Percentiles rank a stretch among this genome's conserved stretches.
phyloP scores from a whole-genome alignment of 352 stramenopile genomes.

The Pythium utonaiense region DNA sequence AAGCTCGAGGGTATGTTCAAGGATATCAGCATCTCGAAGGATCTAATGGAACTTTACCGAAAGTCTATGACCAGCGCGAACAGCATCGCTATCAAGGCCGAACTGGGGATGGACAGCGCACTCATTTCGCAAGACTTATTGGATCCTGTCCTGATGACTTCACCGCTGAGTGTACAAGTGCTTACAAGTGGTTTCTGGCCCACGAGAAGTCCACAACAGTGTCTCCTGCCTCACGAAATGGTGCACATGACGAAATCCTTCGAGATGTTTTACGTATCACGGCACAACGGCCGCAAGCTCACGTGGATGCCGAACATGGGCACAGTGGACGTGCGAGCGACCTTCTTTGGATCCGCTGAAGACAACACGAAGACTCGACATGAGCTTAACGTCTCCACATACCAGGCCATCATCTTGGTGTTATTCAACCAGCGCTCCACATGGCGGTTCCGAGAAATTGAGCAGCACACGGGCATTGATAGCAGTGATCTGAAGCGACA shows the following conservation, averaged over 20 bases:
- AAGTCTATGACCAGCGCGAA: slow-evolving; percentile 35
- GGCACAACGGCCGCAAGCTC: slow-evolving; percentile 87
- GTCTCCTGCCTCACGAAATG: slow-evolving; percentile 74
- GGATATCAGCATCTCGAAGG: slow-evolving; percentile 96
- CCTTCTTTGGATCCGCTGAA: slow-evolving; percentile 79
- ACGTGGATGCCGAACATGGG: slow-evolving; percentile 90
- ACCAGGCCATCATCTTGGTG: slow-evolving; percentile 83
- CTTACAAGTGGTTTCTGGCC: background rate
- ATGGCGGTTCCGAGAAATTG: slow-evolving; percentile 84
- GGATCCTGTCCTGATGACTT: background rate
- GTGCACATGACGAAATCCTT: slow-evolving; percentile 80
- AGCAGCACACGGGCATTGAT: slow-evolving; percentile 86
- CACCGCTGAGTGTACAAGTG: background rate
- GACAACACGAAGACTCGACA: slow-evolving; percentile 46
- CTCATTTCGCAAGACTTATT: background rate
- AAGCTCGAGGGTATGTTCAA: slow-evolving; percentile 99
- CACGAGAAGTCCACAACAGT: slow-evolving; percentile 70
- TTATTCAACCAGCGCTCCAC: slow-evolving; percentile 72
- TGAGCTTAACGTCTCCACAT: slow-evolving; percentile 85
- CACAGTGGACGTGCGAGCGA: slow-evolving; percentile 85
- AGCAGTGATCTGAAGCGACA: slow-evolving; percentile 87
- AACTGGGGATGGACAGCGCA: slow-evolving; percentile 6
- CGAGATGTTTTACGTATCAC: slow-evolving; percentile 86
- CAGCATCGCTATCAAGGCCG: slow-evolving; percentile 19
- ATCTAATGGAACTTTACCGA: slow-evolving; percentile 91